Evolutionary conservation across 129 eudicot species (phyloP).

Genomic region (Flaveria sonorensis): DNA sequence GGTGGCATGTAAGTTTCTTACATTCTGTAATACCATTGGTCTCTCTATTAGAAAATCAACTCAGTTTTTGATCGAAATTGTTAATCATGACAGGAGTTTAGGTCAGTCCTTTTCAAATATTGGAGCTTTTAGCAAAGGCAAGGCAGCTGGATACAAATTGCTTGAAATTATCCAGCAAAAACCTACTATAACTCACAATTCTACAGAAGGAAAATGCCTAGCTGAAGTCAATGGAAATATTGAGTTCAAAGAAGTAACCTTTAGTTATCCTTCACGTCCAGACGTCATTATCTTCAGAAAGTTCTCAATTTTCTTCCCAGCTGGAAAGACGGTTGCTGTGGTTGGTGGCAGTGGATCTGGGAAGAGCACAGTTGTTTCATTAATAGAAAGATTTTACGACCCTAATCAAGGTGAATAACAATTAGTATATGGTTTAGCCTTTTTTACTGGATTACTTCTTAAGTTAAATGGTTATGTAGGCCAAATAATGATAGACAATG

Average conservation of each 20-base stretch:
- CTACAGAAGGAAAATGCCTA: slow-evolving; percentile 56
- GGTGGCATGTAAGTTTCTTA: slow-evolving; percentile 99
- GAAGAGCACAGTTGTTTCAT: slow-evolving; percentile 92
- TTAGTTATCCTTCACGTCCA: slow-evolving; percentile 95
- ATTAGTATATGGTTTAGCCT: background rate
- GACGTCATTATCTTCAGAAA: slow-evolving; percentile 83
- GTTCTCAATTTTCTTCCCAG: slow-evolving; percentile 86
- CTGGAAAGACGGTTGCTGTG: slow-evolving; percentile 95
- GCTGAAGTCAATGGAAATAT: slow-evolving; percentile 80
- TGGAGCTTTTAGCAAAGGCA: slow-evolving; percentile 98
- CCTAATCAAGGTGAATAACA: slow-evolving; percentile 73
- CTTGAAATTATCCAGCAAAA: slow-evolving; percentile 85
- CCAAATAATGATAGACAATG: slow-evolving; percentile 78
- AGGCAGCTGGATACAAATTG: slow-evolving; percentile 92
- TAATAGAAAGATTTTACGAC: slow-evolving; percentile 89
- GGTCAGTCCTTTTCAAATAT: slow-evolving; percentile 99
- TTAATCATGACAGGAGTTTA: slow-evolving; percentile 75
- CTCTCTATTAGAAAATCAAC: slow-evolving; percentile 2
- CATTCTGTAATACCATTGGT: slow-evolving; percentile 31
- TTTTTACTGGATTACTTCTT: background rate
- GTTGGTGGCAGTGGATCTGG: slow-evolving; percentile 99
- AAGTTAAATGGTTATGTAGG: slow-evolving; percentile 44
- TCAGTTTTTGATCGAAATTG: background rate
- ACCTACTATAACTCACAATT: slow-evolving; percentile 73
- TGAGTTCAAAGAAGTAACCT: slow-evolving; percentile 80